These are phyloP conservation scores for Hirsutella minnesotensis DNA, from an alignment of 2,329 filamentous ascomycete species.

Conservation along the genomic window DNA sequence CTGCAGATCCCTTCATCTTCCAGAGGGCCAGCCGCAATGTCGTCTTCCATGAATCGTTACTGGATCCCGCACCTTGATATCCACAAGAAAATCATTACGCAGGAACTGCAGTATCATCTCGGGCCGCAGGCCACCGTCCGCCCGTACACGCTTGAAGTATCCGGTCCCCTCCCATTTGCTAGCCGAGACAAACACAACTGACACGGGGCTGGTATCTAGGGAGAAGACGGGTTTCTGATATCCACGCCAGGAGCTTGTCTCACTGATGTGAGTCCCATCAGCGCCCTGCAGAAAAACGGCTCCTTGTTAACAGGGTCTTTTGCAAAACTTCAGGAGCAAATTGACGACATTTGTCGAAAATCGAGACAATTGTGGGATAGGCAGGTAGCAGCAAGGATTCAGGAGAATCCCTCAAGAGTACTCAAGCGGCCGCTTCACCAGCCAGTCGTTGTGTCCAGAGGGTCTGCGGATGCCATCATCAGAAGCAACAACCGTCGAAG, in stretches of 20 bases:
- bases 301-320: slow-evolving; percentile 7
- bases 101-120: slow-evolving; percentile 46
- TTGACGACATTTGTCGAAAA: slow-evolving; percentile 49
- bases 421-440: slow-evolving; percentile 46
- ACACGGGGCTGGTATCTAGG: slow-evolving; percentile 23
- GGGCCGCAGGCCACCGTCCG: slow-evolving; percentile 46
- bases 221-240: slow-evolving; percentile 50
- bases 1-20: not conserved
- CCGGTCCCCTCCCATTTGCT: too few relatives aligned
- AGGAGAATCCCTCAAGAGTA: slow-evolving; percentile 32
- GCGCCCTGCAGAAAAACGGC: not conserved
- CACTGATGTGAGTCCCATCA: slow-evolving; percentile 39
- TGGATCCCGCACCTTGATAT: slow-evolving; percentile 50
- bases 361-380: slow-evolving; percentile 45
- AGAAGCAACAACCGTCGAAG: slow-evolving; percentile 13
- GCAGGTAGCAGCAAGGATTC: slow-evolving; percentile 37
- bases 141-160: slow-evolving; percentile 43
- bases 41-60: slow-evolving; percentile 39
- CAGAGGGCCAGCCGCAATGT: slow-evolving; percentile 8
- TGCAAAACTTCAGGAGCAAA: slow-evolving; percentile 34
- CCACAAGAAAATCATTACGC: slow-evolving; percentile 47
- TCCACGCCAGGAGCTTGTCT: slow-evolving; percentile 44
- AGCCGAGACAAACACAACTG: not conserved
- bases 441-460: slow-evolving; percentile 34
- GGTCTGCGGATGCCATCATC: slow-evolving; percentile 7